Percentiles rank a stretch among this genome's conserved stretches.
These are phyloP conservation scores for Ramularia endophylla DNA, from an alignment of 2,329 filamentous ascomycete species.

Conservation along the genomic window DNA sequence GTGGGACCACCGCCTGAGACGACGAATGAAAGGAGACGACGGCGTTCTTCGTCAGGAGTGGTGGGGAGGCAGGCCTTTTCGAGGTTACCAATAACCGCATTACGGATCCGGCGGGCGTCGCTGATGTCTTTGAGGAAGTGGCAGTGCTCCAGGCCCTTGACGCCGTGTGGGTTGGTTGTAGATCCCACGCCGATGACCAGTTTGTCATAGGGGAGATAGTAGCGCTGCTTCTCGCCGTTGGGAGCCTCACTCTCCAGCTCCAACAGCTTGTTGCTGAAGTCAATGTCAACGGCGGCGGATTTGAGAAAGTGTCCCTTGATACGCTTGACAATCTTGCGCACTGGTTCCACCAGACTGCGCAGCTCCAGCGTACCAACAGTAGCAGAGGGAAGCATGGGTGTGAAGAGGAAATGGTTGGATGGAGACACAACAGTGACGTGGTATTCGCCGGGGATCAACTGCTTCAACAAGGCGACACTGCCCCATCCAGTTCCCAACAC, in stretches of 20 bases:
- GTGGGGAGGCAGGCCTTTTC: slow-evolving; percentile 91
- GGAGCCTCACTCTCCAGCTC: slow-evolving; percentile 72
- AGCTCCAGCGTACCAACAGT: slow-evolving; percentile 93
- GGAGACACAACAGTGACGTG: slow-evolving; percentile 94
- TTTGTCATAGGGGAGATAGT: slow-evolving; percentile 98
- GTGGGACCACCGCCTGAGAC: slow-evolving; percentile 92
- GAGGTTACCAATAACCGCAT: slow-evolving; percentile 80
- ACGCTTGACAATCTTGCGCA: slow-evolving; percentile 72
- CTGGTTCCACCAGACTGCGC: slow-evolving; percentile 85
- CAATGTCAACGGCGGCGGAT: slow-evolving; percentile 78
- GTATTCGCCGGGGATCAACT: slow-evolving; percentile 83
- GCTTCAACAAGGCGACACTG: slow-evolving; percentile 84
- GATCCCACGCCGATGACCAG: slow-evolving; percentile 89
- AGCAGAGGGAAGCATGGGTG: slow-evolving; percentile 93
- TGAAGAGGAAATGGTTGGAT: slow-evolving; percentile 96
- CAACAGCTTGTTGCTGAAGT: slow-evolving; percentile 85
- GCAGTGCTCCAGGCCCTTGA: slow-evolving; percentile 89
- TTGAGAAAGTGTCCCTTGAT: slow-evolving; percentile 86
- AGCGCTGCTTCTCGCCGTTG: slow-evolving; percentile 66
- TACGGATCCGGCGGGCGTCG: slow-evolving; percentile 84
- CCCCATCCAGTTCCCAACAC: slow-evolving; percentile 95
- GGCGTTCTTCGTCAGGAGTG: slow-evolving; percentile 80
- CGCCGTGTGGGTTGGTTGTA: slow-evolving; percentile 88
- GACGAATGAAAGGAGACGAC: slow-evolving; percentile 87
- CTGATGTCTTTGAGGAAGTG: slow-evolving; percentile 94